Conservation (phyloP, 352 stramenopile species). For the Phytopythium delawarense region DNA sequence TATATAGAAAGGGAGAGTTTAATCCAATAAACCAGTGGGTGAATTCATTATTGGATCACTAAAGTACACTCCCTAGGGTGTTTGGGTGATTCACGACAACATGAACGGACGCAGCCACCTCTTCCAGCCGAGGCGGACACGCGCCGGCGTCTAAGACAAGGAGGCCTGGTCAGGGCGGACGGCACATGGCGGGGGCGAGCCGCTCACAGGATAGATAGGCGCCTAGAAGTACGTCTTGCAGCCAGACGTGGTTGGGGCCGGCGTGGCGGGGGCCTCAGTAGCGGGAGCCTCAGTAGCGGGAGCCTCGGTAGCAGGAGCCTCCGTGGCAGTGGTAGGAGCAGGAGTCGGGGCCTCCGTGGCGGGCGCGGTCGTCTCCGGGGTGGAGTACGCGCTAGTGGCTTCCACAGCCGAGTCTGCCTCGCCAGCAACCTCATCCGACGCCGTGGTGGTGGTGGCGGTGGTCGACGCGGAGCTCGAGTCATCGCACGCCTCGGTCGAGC, state of each 20-base stretch:
- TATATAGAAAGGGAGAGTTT: background rate
- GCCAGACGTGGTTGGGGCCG: constrained; percentile 5
- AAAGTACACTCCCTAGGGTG: background rate
- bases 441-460: constrained; percentile 6
- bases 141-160: background rate
- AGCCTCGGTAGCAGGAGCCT: constrained; percentile 7
- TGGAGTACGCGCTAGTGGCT: background rate
- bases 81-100: background rate
- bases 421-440: constrained; percentile 12
- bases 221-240: constrained; percentile 22
- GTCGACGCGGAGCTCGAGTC: background rate
- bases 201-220: background rate
- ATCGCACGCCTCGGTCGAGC: constrained; percentile 24
- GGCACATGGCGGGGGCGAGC: background rate
- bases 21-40: background rate
- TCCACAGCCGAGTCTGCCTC: constrained; percentile 11
- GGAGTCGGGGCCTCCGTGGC: constrained; percentile 7
- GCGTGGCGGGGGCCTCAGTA: background rate
- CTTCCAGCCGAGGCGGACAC: background rate
- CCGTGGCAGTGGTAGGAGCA: background rate
- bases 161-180: background rate
- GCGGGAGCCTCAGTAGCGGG: constrained; percentile 4
- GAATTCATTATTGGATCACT: background rate
- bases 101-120: background rate
- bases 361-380: constrained; percentile 11